These are phyloP conservation scores for Yamadazyma ubonensis DNA, from an alignment of 805 yeast species.

Conservation along the genomic window DNA sequence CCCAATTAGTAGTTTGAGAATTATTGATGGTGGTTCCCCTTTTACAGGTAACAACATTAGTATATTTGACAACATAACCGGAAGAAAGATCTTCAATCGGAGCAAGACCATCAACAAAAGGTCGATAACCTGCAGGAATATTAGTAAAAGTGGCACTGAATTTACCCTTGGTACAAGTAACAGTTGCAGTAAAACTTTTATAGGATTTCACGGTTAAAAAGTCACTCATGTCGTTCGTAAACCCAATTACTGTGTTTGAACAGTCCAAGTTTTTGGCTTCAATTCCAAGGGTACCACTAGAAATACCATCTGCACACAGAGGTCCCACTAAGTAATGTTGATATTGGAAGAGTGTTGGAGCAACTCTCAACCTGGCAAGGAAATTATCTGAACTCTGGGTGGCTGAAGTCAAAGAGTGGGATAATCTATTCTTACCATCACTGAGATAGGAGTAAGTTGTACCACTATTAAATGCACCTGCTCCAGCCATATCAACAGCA, in stretches of 20 bases:
- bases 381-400: conserved; percentile 4
- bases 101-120: conserved; percentile 19
- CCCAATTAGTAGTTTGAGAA: conserved; percentile 6
- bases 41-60: conserved; percentile 16
- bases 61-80: background rate
- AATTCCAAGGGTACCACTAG: conserved; percentile 23
- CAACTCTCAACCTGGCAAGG: conserved; percentile 5
- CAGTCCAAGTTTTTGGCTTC: conserved; percentile 21
- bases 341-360: conserved; percentile 15
- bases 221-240: conserved; percentile 22
- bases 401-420: conserved; percentile 13
- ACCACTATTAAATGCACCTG: conserved; percentile 20
- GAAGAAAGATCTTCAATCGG: background rate
- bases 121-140: conserved; percentile 30
- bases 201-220: conserved; percentile 20
- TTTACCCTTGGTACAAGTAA: too few relatives aligned
- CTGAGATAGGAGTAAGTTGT: conserved; percentile 18
- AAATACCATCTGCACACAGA: conserved; percentile 22
- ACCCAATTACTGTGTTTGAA: conserved; percentile 17
- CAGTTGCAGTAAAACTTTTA: conserved; percentile 6
- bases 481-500: conserved; percentile 17
- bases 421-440: conserved; percentile 18
- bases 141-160: conserved; percentile 19
- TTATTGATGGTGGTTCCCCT: background rate
- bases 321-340: conserved; percentile 16